Conservation (phyloP, 2,329 filamentous ascomycete species). For the Emericellopsis cladophorae region DNA sequence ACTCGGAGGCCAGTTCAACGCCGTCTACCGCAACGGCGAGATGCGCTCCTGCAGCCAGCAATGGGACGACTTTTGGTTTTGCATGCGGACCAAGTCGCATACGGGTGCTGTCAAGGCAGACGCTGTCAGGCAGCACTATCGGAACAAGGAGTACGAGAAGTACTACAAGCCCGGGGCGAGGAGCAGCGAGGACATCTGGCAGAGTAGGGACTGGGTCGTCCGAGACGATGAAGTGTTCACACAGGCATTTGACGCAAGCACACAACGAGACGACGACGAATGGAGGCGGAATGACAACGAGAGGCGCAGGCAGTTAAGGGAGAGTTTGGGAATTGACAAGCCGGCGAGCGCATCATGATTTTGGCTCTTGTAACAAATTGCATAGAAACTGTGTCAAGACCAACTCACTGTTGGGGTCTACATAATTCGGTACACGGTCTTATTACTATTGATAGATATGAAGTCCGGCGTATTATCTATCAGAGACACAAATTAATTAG, state of each 20-base stretch:
- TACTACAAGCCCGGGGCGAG: constrained; percentile 50
- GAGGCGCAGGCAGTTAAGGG: constrained; percentile 20
- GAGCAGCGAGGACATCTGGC: constrained; percentile 86
- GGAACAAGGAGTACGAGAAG: constrained; percentile 49
- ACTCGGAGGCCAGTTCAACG: constrained; percentile 80
- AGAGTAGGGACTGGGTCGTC: constrained; percentile 17
- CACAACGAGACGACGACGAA: constrained; percentile 19
- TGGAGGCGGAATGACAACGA: constrained; percentile 21
- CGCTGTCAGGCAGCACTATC: constrained; percentile 55
- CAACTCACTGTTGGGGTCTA: too few species aligned
- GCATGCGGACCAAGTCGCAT: constrained; percentile 70
- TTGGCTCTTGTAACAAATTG: background rate
- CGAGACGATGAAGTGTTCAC: too few species aligned
- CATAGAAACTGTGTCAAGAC: too few species aligned
- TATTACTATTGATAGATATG: too few species aligned
- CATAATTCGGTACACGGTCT: too few species aligned
- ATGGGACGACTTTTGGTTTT: constrained; percentile 96
- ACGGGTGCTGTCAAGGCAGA: constrained; percentile 45
- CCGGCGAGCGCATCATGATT: background rate
- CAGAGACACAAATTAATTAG: too few species aligned
- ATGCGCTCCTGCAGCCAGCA: constrained; percentile 69
- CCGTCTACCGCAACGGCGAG: constrained; percentile 76
- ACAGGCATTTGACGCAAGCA: too few species aligned
- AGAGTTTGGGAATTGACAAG: constrained; percentile 12
- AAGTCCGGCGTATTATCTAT: too few species aligned